Base-by-base conservation (phyloP, 202 grass and related monocot genomes). In the Elaeis oleifera region DNA sequence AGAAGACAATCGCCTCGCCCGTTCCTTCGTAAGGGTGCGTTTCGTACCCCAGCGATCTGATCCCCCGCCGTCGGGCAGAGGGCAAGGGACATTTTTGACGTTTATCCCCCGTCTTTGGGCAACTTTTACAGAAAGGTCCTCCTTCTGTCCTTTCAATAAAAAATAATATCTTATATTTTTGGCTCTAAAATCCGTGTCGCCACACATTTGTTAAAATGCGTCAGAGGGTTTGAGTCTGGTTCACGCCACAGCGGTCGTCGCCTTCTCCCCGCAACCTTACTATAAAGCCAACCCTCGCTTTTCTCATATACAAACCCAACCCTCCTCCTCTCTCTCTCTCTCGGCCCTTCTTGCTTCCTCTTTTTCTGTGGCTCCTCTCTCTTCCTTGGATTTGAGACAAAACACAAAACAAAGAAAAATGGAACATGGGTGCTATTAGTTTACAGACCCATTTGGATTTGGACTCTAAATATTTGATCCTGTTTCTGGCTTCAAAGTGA, bases 201-300 rank as follows among this genome's bases (percentile, higher is more conserved):
- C 60, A 62, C 48, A 55, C 59, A 70, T 70, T 50, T 49, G n/a
- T 61, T 60, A 57, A 63, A 39, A 63, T 56, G 63, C 58, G 69
- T 70, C 31, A 50, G 59, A 23, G 26, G 39, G 56, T 23, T 79
- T 63, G 70, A 79, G 69, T 79, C 70, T 59, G 57, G 58, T 67
- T 68, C 77, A 79, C 70, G 76, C 18, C 55, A 79, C 31, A 63
- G 23, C 3, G 63, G 27, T 55, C 65, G 4, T 23, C 53, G 21
- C 26, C 13, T 64, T 18, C n/a, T 67, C 26, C 32, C 69, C 63
- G 77, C 77, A 79, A 73, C 77, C 77, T 73, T 65, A 23, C 56
- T 51, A 4, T 68, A 71, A 71, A 78, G 71, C 57, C 0, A 6
- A 5, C 50, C 8, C 49, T 3, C 50, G n/a, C 21, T 22, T 39